These are phyloP conservation scores for Porphyrellus cyaneotinctus DNA, from an alignment of 768 basidiomycete genomes.

Conservation along the genomic window DNA sequence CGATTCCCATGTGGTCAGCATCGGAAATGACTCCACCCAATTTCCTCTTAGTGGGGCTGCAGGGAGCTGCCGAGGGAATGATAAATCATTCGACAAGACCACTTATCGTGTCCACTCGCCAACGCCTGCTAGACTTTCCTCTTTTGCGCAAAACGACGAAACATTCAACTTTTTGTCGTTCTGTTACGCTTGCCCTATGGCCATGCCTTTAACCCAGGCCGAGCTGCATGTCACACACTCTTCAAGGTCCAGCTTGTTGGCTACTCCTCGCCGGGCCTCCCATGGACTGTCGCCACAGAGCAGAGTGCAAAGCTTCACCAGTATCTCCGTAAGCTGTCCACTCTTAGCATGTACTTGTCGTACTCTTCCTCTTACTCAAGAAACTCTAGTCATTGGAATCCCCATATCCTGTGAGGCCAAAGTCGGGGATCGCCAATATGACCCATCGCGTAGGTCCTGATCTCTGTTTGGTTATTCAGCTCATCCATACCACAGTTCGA, in stretches of 20 bases:
- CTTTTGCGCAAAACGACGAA: too few species aligned
- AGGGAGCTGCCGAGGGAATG: slow-evolving; percentile 2
- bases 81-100: neutral
- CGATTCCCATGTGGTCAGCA: neutral
- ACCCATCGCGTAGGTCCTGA: slow-evolving; percentile 39
- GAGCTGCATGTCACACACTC: slow-evolving; percentile 1
- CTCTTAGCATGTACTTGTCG: neutral
- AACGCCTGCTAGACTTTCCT: too few species aligned
- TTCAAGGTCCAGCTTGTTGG: slow-evolving; percentile 12
- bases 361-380: neutral
- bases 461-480: neutral
- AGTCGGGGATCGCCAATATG: slow-evolving; percentile 34
- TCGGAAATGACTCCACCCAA: slow-evolving; percentile 4
- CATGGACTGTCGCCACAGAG: slow-evolving; percentile 15
- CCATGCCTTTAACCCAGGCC: slow-evolving; percentile 16
- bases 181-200: neutral
- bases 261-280: neutral
- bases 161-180: neutral
- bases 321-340: slow-evolving; percentile 18
- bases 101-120: neutral
- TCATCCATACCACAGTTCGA: slow-evolving; percentile 46
- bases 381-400: slow-evolving; percentile 23
- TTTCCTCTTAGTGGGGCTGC: neutral
- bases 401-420: slow-evolving; percentile 41
- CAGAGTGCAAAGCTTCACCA: slow-evolving; percentile 26